Base-by-base conservation (phyloP, 164 flowering plant genomes). In the Vitis labrusca region DNA sequence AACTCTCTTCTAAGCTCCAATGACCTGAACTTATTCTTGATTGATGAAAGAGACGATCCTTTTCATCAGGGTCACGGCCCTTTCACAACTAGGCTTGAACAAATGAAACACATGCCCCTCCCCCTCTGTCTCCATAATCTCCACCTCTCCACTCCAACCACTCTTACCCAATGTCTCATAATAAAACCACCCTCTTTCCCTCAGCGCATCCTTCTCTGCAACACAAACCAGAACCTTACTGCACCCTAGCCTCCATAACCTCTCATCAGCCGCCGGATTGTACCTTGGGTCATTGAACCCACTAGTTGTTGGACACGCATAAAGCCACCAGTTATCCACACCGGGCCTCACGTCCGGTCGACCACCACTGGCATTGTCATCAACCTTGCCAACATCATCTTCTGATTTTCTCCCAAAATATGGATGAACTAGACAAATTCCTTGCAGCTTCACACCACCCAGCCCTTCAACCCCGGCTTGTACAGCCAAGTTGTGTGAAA, bases 401-500 rank as follows among this genome's bases (percentile, higher is more conserved):
- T 19, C 63, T 10, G 53, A 5, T 37, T 23, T 23, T 14, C 64
- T 47, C 50, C 32, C 9, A 15, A 61, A 61, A 13, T 30, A 61
- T 1, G 64, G 64, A 47, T 61, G 64, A 5, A 29, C 8, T 10
- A 61, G 0, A 32, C 30, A 44, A 30, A 30, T 61, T 13, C 64
- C 64, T 10, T 3, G 8, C 12, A 61, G 23, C 59, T 56, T 56
- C 16, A 17, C 10, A 2, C 27, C 59, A 16, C 11, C 14, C 3
- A 68, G 11, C 8, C 32, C 57, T 2, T 57, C 55, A 10, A 37
- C 12, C 50, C 54, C 67, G 9, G 12, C 50, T 12, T 47, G 56
- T 1, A 70, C 7, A 17, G 67, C 59, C 62, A 71, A 29, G 30
- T 55, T 32, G 68, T 71, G 63, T 5, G 60, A 44, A 9, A 71